Conservation (phyloP, 129 eudicot genomes). For the Escallonia herrerae region DNA sequence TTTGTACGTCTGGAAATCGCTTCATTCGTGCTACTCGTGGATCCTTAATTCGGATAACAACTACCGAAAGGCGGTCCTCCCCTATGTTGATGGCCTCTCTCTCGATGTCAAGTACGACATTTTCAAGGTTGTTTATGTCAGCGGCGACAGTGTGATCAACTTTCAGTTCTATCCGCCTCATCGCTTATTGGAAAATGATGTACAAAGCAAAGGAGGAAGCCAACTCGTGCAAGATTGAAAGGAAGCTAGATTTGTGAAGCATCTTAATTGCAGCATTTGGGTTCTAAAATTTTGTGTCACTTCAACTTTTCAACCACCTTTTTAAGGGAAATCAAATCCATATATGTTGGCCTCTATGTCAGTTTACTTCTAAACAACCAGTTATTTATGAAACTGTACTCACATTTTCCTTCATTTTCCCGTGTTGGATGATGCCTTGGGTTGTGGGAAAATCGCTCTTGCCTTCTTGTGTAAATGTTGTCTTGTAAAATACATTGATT, state of each 20-base stretch:
- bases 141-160: slow-evolving; percentile 30
- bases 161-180: slow-evolving; percentile 32
- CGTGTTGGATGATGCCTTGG: too few species aligned
- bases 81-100: slow-evolving; percentile 27
- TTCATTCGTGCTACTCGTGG: slow-evolving; percentile 42
- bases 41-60: slow-evolving; percentile 27
- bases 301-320: too few species aligned
- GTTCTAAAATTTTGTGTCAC: neutral
- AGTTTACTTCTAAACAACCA: too few species aligned
- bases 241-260: neutral
- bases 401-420: neutral
- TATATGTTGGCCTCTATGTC: too few species aligned
- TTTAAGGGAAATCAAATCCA: too few species aligned
- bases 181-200: slow-evolving; percentile 17
- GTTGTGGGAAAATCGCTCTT: too few species aligned
- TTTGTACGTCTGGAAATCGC: slow-evolving; percentile 52
- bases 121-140: slow-evolving; percentile 56
- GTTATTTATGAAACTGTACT: neutral
- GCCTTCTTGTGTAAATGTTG: too few species aligned
- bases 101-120: slow-evolving; percentile 45
- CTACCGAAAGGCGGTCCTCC: slow-evolving; percentile 26
- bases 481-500: too few species aligned
- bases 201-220: slow-evolving; percentile 11
- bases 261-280: too few species aligned
- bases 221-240: slow-evolving; percentile 11